Percentiles rank a stretch among this genome's conserved stretches.
These are phyloP conservation scores for Pseudocercospora eumusae DNA, from an alignment of 2,329 filamentous ascomycete species.

Conservation along the genomic window DNA sequence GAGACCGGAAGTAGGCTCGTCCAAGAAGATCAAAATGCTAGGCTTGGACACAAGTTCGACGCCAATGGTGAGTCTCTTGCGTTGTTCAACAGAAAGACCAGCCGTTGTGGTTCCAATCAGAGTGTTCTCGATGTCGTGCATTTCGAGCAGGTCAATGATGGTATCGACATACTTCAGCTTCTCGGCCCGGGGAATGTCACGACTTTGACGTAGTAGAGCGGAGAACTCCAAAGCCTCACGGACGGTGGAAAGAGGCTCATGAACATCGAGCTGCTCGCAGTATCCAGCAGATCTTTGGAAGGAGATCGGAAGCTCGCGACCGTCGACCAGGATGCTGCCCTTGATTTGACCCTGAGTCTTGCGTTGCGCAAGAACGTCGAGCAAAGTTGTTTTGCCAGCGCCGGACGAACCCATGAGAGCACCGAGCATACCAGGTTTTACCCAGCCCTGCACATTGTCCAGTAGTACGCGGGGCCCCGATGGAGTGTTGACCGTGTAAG, in stretches of 20 bases:
- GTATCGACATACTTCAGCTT: constrained; percentile 70
- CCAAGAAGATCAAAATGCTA: constrained; percentile 64
- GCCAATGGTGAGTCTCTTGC: constrained; percentile 59
- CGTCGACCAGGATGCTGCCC: constrained; percentile 51
- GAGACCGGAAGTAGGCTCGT: constrained; percentile 58
- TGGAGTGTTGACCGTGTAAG: constrained; percentile 66
- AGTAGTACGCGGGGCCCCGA: constrained; percentile 52
- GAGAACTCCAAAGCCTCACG: constrained; percentile 67
- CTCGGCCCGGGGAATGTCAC: constrained; percentile 58
- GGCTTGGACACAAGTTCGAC: constrained; percentile 61
- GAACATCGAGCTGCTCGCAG: constrained; percentile 66
- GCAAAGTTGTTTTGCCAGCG: constrained; percentile 45
- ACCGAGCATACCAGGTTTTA: constrained; percentile 74
- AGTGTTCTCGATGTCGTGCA: constrained; percentile 66
- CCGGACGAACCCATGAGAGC: constrained; percentile 81
- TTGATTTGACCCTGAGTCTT: constrained; percentile 49
- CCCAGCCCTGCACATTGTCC: constrained; percentile 68
- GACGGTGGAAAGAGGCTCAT: constrained; percentile 66
- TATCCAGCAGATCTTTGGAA: constrained; percentile 59
- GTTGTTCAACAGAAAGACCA: constrained; percentile 57
- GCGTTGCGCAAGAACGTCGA: constrained; percentile 47
- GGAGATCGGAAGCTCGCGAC: constrained; percentile 42
- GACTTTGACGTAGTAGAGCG: constrained; percentile 63
- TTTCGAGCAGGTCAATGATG: constrained; percentile 64
- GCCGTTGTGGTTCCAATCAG: constrained; percentile 61